phyloP scores from a whole-genome alignment of 2,329 filamentous ascomycete genomes.

The Ceratocystis variospora region DNA sequence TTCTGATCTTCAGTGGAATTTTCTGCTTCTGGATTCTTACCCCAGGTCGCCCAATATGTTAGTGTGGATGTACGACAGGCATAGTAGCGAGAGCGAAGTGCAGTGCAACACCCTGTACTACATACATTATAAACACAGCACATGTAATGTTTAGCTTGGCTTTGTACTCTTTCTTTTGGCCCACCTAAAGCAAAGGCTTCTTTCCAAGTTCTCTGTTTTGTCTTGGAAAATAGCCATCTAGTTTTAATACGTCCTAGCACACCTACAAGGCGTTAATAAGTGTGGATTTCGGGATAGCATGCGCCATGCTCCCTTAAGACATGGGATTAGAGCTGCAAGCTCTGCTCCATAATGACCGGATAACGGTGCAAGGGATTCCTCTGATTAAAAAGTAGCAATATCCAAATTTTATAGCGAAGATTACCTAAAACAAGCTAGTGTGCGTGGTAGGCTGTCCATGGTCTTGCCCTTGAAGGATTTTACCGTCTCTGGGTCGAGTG shows the following conservation, averaged over 20 bases:
- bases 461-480: conserved; percentile 1
- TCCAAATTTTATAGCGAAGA: background rate
- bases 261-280: background rate
- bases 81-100: conserved; percentile 4
- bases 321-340: background rate
- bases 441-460: background rate
- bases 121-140: background rate
- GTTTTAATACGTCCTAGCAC: background rate
- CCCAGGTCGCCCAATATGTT: background rate
- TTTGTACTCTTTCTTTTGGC: background rate
- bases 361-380: background rate
- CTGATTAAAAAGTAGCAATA: background rate
- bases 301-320: background rate
- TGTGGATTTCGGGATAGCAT: background rate
- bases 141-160: background rate
- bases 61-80: conserved; percentile 6
- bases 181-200: background rate
- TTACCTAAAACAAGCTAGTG: background rate
- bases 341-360: background rate
- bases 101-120: conserved; percentile 4
- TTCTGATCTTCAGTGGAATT: background rate
- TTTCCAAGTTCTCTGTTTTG: background rate
- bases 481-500: background rate
- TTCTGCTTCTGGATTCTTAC: background rate
- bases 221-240: background rate